These are phyloP conservation scores for Betula pendula DNA, from an alignment of 306 rosid species.

Conservation along the genomic window DNA sequence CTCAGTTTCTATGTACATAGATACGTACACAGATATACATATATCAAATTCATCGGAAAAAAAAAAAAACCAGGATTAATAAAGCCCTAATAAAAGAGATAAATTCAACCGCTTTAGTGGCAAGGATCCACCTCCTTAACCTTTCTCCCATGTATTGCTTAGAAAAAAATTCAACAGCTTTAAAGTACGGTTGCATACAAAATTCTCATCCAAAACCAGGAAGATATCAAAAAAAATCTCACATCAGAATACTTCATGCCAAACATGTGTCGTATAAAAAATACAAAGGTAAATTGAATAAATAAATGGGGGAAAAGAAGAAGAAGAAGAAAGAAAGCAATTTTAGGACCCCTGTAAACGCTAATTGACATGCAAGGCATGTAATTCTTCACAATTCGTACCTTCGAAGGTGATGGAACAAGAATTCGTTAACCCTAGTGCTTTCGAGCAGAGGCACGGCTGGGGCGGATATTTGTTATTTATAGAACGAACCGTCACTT, in stretches of 20 bases:
- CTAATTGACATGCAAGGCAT: background rate
- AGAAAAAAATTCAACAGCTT: background rate
- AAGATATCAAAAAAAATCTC: background rate
- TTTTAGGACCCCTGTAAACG: background rate
- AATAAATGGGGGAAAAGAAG: background rate
- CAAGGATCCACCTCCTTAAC: too few relatives aligned
- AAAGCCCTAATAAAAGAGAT: background rate
- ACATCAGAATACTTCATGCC: background rate
- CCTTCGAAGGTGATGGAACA: background rate
- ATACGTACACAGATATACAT: background rate
- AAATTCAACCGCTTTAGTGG: background rate
- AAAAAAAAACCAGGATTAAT: background rate
- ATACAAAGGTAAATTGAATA: background rate
- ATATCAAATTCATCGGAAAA: background rate
- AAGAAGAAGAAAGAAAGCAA: background rate
- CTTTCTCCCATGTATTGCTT: too few relatives aligned
- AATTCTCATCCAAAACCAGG: background rate
- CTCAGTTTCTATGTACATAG: background rate
- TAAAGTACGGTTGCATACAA: background rate
- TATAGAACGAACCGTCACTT: slow-evolving; percentile 24
- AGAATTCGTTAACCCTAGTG: slow-evolving; percentile 7
- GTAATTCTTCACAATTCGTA: background rate
- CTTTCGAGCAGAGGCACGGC: background rate
- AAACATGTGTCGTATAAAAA: background rate
- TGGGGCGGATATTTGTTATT: background rate